Conservation (phyloP, 176 grass and related monocot genomes). For the sorghum (Sorghum bicolor) region DNA sequence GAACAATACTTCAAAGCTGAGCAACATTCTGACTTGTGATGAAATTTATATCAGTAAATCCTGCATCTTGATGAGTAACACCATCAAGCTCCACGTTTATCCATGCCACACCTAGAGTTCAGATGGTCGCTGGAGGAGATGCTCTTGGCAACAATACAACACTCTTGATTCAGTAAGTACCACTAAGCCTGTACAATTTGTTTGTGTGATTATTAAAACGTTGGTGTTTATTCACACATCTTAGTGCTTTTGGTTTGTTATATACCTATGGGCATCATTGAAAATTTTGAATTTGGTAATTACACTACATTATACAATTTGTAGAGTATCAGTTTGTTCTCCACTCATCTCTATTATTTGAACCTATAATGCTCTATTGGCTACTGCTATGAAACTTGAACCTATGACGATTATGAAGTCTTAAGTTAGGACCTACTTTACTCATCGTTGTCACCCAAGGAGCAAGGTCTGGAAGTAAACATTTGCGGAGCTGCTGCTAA, state of each 20-base stretch:
- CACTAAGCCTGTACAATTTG: background rate
- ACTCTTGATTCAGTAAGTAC: conserved; percentile 69
- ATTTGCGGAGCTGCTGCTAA: too few relatives aligned
- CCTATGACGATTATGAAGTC: too few relatives aligned
- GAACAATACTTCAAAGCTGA: too few relatives aligned
- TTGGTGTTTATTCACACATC: background rate
- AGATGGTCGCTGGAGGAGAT: conserved; percentile 55
- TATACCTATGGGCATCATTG: background rate
- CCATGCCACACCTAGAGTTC: conserved; percentile 80
- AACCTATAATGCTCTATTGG: too few relatives aligned
- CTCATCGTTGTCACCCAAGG: too few relatives aligned
- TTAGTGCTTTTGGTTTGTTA: background rate
- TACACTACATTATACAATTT: too few relatives aligned
- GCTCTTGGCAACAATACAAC: conserved; percentile 72
- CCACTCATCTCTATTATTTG: too few relatives aligned
- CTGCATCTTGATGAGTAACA: conserved; percentile 55
- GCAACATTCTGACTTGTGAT: too few relatives aligned
- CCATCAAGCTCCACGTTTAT: conserved; percentile 56
- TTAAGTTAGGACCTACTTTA: too few relatives aligned
- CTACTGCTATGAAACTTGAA: too few relatives aligned
- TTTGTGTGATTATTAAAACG: background rate
- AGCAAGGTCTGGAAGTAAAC: too few relatives aligned
- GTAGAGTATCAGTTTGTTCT: too few relatives aligned
- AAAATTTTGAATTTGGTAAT: background rate
- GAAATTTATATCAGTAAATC: conserved; percentile 96